Evolutionary conservation across 1,284 basidiomycete species (phyloP).

Genomic region (Sporisorium exsertum): DNA sequence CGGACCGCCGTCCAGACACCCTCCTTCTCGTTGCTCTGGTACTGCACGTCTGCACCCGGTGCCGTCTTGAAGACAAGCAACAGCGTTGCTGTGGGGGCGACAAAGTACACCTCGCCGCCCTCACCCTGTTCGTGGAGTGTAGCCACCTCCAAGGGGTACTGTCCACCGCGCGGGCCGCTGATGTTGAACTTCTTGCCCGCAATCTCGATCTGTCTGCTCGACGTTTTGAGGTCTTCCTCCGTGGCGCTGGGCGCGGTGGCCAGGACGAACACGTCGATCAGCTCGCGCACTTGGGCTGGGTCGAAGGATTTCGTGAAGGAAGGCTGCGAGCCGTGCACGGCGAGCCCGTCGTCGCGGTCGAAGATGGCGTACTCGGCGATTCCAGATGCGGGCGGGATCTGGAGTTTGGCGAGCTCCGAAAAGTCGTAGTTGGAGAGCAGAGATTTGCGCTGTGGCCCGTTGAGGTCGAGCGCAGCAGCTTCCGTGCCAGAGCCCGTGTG

Average conservation of each 20-base stretch:
- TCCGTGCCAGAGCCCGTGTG: conserved; percentile 46
- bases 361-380: conserved; percentile 46
- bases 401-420: conserved; percentile 27
- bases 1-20: conserved; percentile 40
- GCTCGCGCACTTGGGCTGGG: conserved; percentile 9
- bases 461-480: conserved; percentile 22
- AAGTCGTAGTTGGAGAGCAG: conserved; percentile 38
- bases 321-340: conserved; percentile 27
- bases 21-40: conserved; percentile 38
- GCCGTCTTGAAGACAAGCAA: conserved; percentile 44
- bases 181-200: conserved; percentile 30
- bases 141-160: conserved; percentile 38
- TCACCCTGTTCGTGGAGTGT: conserved; percentile 32
- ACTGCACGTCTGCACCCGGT: conserved; percentile 20
- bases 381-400: conserved; percentile 35
- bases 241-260: conserved; percentile 30
- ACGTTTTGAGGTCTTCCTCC: conserved; percentile 21
- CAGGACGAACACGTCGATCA: conserved; percentile 39
- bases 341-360: conserved; percentile 29
- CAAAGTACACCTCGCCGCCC: conserved; percentile 31
- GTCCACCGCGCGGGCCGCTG: conserved; percentile 32
- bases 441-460: conserved; percentile 28
- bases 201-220: conserved; percentile 12
- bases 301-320: conserved; percentile 39
- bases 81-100: conserved; percentile 33